phyloP scores from a whole-genome alignment of 2,329 filamentous ascomycete genomes.

The Aureobasidium zeae region DNA sequence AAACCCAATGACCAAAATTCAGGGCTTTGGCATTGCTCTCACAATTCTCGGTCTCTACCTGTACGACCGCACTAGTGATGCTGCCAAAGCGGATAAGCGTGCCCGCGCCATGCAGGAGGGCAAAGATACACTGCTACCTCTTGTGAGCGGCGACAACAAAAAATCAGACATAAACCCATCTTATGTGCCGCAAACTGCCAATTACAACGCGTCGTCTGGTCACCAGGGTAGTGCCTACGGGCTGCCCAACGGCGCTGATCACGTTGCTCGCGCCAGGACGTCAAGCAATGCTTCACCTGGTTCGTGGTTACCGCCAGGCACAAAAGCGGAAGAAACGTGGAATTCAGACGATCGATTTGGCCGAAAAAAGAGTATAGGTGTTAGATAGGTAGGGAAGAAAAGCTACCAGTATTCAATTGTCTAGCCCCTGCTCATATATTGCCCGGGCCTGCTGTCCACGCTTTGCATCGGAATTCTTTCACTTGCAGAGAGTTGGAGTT shows the following conservation, averaged over 20 bases:
- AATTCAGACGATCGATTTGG: constrained; percentile 19
- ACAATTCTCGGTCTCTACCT: constrained; percentile 91
- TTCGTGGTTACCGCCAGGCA: constrained; percentile 65
- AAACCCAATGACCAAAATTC: constrained; percentile 72
- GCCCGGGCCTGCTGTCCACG: too few species aligned
- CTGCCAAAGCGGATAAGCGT: constrained; percentile 75
- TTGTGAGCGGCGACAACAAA: constrained; percentile 30
- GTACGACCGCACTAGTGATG: constrained; percentile 86
- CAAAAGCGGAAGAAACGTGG: constrained; percentile 83
- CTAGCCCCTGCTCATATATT: too few species aligned
- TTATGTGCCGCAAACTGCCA: constrained; percentile 9
- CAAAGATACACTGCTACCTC: constrained; percentile 56
- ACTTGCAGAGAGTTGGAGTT: too few species aligned
- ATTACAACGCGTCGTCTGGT: constrained; percentile 3
- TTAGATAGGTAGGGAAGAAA: too few species aligned
- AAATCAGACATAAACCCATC: constrained; percentile 28
- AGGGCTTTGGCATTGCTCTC: constrained; percentile 74
- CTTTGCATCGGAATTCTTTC: too few species aligned
- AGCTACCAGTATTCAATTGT: too few species aligned
- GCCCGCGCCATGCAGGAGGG: constrained; percentile 55
- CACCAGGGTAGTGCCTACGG: constrained; percentile 5
- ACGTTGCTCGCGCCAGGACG: constrained; percentile 17
- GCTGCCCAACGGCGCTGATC: constrained; percentile 23
- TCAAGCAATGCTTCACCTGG: constrained; percentile 18
- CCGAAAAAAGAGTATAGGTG: constrained; percentile 6